Percentiles rank a stretch among this genome's conserved stretches.
These are phyloP conservation scores for Marchantia polymorpha DNA, from an alignment of 225 moss, liverwort and hornwort genomes.

Conservation along the genomic window DNA sequence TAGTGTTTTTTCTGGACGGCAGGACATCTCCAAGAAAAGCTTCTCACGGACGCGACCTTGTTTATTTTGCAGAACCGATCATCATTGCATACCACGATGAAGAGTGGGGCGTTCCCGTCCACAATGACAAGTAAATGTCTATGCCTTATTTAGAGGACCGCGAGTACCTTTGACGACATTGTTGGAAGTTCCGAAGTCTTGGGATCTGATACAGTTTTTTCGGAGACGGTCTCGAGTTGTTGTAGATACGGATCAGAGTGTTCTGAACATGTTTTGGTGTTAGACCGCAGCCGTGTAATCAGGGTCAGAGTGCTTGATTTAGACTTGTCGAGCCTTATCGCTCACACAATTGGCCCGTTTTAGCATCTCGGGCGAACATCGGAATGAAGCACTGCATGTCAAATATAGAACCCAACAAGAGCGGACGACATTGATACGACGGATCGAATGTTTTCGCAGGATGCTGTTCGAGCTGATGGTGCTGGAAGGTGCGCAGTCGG, in stretches of 20 bases:
- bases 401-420: neutral
- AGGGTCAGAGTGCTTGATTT: neutral
- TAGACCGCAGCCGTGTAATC: neutral
- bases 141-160: neutral
- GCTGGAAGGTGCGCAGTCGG: slow-evolving; percentile 76
- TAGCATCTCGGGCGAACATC: neutral
- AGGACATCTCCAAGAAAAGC: no score
- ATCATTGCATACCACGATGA: slow-evolving; percentile 75
- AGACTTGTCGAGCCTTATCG: no score
- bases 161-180: neutral
- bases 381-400: neutral
- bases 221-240: neutral
- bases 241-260: neutral
- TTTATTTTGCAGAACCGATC: slow-evolving; percentile 47
- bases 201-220: neutral
- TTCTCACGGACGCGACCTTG: no score
- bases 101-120: slow-evolving; percentile 75
- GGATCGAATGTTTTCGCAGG: slow-evolving; percentile 34
- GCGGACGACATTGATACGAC: neutral
- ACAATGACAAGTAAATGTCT: slow-evolving; percentile 67
- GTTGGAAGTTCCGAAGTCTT: neutral
- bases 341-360: no score
- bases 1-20: no score
- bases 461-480: slow-evolving; percentile 78
- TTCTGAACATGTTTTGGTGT: neutral